Conservation (phyloP, 495 filamentous ascomycete species). For the Aspergillus saccharolyticus region DNA sequence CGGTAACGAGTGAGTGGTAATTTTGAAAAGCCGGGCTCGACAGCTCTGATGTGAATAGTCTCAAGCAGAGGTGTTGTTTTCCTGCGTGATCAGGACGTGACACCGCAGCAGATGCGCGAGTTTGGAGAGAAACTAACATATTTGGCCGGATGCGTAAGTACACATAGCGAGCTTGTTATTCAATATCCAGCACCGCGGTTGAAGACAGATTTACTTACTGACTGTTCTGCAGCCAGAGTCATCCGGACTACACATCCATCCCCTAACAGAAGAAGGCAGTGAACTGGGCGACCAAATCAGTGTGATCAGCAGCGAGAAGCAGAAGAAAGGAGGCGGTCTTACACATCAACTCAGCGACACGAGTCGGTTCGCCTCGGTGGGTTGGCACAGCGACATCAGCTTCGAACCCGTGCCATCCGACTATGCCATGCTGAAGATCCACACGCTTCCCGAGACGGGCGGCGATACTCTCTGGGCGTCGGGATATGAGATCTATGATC, state of each 20-base stretch:
- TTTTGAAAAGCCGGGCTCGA: neutral
- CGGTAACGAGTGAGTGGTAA: conserved; percentile 48
- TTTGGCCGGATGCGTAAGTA: conserved; percentile 45
- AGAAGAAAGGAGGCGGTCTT: conserved; percentile 32
- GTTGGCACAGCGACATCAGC: conserved; percentile 66
- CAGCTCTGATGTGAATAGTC: conserved; percentile 38
- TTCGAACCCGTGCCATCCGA: conserved; percentile 64
- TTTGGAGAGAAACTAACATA: conserved; percentile 21
- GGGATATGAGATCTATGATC: conserved; percentile 53
- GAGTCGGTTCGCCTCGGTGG: conserved; percentile 31
- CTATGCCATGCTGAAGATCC: conserved; percentile 58
- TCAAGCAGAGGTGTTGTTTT: conserved; percentile 71
- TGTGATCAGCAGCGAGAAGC: conserved; percentile 36
- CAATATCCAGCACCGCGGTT: conserved; percentile 5
- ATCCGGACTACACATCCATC: conserved; percentile 63
- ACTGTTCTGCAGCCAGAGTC: conserved; percentile 51
- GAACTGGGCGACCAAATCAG: conserved; percentile 36
- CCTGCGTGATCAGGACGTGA: conserved; percentile 62
- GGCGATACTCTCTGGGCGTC: conserved; percentile 54
- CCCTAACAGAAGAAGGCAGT: conserved; percentile 43
- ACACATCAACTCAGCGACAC: conserved; percentile 34
- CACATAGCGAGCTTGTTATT: neutral
- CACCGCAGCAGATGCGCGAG: conserved; percentile 42
- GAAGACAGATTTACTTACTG: conserved; percentile 42
- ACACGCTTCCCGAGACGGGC: conserved; percentile 63